Percentiles rank a stretch among this genome's conserved stretches.
Conservation (phyloP, 208 protist genomes). For the Crithidia fasciculata region DNA sequence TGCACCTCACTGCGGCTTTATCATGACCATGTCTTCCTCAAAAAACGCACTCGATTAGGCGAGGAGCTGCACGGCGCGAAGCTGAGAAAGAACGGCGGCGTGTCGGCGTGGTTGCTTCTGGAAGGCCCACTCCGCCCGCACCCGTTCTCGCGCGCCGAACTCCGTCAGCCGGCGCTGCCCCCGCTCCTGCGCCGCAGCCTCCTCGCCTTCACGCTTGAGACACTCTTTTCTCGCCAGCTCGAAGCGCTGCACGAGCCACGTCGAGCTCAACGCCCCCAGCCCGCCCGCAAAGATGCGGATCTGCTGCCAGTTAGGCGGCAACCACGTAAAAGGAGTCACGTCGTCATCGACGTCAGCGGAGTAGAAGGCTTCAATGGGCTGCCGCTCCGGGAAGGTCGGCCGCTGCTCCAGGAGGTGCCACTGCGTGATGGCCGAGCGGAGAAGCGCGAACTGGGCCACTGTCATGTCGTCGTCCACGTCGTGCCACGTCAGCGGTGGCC, state of each 20-base stretch:
- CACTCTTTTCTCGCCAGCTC: constrained; percentile 64
- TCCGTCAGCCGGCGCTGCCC: constrained; percentile 55
- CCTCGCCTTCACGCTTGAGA: constrained; percentile 24
- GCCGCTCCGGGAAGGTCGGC: constrained; percentile 47
- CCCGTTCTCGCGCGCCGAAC: constrained; percentile 38
- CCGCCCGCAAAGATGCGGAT: constrained; percentile 62
- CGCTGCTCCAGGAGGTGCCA: constrained; percentile 52
- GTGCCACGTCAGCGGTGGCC: constrained; percentile 34
- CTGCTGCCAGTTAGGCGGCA: constrained; percentile 62
- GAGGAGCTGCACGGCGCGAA: constrained; percentile 40
- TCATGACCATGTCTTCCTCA: too few relatives aligned
- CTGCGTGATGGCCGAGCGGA: constrained; percentile 25
- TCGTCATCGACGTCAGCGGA: constrained; percentile 57
- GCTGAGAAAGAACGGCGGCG: constrained; percentile 41
- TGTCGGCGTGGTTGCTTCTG: constrained; percentile 65
- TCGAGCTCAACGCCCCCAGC: constrained; percentile 59
- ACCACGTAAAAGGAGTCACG: constrained; percentile 37
- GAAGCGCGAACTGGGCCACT: constrained; percentile 52
- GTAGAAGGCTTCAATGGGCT: constrained; percentile 69
- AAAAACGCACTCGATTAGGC: too few relatives aligned
- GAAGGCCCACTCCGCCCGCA: constrained; percentile 44
- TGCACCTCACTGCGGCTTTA: too few relatives aligned
- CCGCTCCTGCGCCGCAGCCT: constrained; percentile 1
- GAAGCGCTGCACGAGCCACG: constrained; percentile 55
- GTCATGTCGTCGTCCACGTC: constrained; percentile 51